These are phyloP conservation scores for Tulasnella sp. DNA, from an alignment of 768 basidiomycete species.

Conservation along the genomic window DNA sequence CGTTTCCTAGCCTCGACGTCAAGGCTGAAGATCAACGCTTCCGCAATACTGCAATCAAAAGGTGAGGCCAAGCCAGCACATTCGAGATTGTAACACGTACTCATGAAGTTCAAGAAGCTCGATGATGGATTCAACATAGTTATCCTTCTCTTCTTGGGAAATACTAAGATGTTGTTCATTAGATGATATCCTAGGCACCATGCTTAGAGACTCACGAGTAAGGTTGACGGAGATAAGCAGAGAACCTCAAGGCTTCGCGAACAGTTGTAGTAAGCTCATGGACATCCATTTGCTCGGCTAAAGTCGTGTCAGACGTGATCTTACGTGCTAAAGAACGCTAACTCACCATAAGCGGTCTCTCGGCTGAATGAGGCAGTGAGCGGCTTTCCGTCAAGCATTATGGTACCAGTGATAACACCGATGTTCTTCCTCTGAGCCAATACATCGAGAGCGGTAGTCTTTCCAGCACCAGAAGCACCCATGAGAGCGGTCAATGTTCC, in stretches of 20 bases:
- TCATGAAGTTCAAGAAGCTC: constrained; percentile 35
- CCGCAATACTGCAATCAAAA: constrained; percentile 15
- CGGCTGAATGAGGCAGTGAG: constrained; percentile 19
- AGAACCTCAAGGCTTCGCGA: constrained; percentile 35
- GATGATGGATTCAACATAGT: constrained; percentile 32
- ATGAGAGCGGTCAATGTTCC: constrained; percentile 32
- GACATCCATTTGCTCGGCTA: constrained; percentile 35
- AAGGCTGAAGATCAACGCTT: constrained; percentile 22
- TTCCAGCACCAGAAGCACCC: constrained; percentile 35
- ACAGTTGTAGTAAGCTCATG: constrained; percentile 42
- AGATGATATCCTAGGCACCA: too few species aligned
- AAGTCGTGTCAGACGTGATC: constrained; percentile 30
- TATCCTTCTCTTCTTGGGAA: constrained; percentile 27
- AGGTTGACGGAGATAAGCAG: constrained; percentile 35
- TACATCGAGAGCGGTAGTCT: constrained; percentile 27
- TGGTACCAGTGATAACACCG: constrained; percentile 33
- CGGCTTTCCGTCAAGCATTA: constrained; percentile 25
- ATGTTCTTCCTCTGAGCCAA: constrained; percentile 25
- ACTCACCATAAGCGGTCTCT: constrained; percentile 18
- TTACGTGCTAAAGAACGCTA: constrained; percentile 21
- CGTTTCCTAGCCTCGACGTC: constrained; percentile 33
- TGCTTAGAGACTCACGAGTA: constrained; percentile 23
- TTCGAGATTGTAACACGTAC: not conserved
- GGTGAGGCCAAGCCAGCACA: constrained; percentile 9
- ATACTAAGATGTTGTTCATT: too few species aligned